Base-by-base conservation (phyloP, 2,329 filamentous ascomycete species). In the Fusarium brevicatenulatum region DNA sequence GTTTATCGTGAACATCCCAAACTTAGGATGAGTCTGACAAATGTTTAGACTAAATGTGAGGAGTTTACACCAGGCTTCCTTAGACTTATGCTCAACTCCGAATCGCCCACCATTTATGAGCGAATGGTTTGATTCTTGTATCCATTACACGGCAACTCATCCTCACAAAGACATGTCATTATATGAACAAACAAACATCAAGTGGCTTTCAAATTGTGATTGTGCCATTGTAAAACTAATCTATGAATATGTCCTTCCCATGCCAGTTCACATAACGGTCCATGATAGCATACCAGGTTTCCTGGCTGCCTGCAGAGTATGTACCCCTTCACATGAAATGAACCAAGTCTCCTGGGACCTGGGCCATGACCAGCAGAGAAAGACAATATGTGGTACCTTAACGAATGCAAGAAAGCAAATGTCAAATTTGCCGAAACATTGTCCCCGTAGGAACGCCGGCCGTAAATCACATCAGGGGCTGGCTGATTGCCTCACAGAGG, bases 191-290 rank as follows among this genome's bases (percentile, higher is more conserved):
- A 39, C 28, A 61, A 37, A 21, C 10, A 28, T 47, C n/a, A 23
- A 44, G 28, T 70, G 71, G 72, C 72, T 42, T 74, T 66, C 71
- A 74, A 74, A 74, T 74, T 74, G 65, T 72, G 60, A 70, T 74
- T 80, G 76, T 74, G 78, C 78, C 77, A 78, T 75, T 74, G 76
- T 69, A 75, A 76, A 78, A 75, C 78, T 80, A 79, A 40, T 78
- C 74, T 76, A 73, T 77, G 75, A 66, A 77, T 71, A 47, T 63
- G 58, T 49, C 56, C 62, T 61, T 56, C 64, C 60, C 60, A 46
- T 63, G 52, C 65, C 47, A 65, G 61, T 54, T 47, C 49, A 49
- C 59, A 56, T 57, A 50, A 55, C 47, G 66, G 66, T 52, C 58
- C 59, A 67, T 56, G 66, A 47, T 42, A 37, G 52, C 43, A 63